Percentiles rank a stretch among this genome's conserved stretches.
Evolutionary conservation across 2,329 filamentous ascomycete genomes (phyloP).

Genomic region (Diplodia scrobiculata): DNA sequence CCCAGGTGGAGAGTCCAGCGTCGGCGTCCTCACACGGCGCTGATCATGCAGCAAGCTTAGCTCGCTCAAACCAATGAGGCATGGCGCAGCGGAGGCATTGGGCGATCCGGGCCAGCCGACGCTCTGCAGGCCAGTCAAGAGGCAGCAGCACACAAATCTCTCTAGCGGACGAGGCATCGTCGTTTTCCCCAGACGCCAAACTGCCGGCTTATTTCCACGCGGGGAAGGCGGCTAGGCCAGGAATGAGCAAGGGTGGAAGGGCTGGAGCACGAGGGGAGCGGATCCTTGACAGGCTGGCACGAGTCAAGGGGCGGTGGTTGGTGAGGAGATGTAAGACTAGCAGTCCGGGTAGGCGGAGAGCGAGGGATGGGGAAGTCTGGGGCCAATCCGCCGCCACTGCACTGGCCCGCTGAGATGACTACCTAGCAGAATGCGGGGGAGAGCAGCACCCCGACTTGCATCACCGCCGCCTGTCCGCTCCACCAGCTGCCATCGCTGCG

Average conservation of each 20-base stretch:
- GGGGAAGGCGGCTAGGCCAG: conserved; percentile 18
- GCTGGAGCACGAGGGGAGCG: conserved; percentile 12
- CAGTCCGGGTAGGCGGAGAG: conserved; percentile 25
- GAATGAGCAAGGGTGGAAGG: background rate
- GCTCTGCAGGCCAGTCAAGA: conserved; percentile 1
- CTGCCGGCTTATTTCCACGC: conserved; percentile 26
- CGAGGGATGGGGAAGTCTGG: background rate
- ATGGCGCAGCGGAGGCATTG: conserved; percentile 10
- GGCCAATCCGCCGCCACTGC: background rate
- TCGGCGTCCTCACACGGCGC: conserved; percentile 2
- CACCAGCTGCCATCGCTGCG: background rate
- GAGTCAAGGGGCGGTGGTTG: conserved; percentile 14
- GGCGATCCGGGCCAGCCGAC: conserved; percentile 2
- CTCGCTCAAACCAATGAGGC: conserved; percentile 3
- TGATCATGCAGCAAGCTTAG: background rate
- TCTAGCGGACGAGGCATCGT: background rate
- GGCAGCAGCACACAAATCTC: conserved; percentile 1
- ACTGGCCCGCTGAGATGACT: conserved; percentile 9
- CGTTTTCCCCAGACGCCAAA: conserved; percentile 23
- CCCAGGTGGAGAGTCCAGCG: conserved; percentile 3
- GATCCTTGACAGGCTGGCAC: background rate
- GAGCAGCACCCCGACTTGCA: background rate
- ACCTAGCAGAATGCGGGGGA: conserved; percentile 21
- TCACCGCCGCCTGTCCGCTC: background rate
- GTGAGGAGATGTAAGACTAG: conserved; percentile 8